Evolutionary conservation across 1,139 yeast genomes (phyloP).

Genomic region (Candida albicans): DNA sequence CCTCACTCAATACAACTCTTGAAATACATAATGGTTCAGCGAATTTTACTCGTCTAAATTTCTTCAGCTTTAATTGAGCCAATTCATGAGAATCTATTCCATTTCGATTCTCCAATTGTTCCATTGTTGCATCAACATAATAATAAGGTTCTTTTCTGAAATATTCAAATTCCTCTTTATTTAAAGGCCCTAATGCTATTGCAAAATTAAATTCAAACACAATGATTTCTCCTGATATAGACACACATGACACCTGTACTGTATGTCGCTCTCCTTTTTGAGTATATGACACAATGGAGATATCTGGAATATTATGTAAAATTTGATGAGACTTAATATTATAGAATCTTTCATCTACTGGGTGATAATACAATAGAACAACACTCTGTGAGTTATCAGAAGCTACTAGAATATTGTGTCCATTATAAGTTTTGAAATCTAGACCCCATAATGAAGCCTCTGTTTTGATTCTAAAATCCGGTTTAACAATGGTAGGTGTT

Average conservation of each 20-base stretch:
- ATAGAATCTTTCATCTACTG: constrained; percentile 27
- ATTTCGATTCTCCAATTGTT: constrained; percentile 22
- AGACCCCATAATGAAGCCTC: constrained; percentile 67
- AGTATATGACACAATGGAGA: constrained; percentile 24
- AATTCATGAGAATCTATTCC: constrained; percentile 12
- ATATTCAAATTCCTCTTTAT: constrained; percentile 18
- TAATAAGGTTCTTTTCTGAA: constrained; percentile 18
- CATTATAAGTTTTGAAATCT: constrained; percentile 35
- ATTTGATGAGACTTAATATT: constrained; percentile 43
- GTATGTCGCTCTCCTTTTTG: constrained; percentile 18
- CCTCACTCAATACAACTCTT: constrained; percentile 42
- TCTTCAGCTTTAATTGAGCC: constrained; percentile 8
- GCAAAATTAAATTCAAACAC: constrained; percentile 36
- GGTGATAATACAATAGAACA: constrained; percentile 39
- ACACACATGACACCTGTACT: constrained; percentile 37
- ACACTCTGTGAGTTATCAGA: constrained; percentile 60
- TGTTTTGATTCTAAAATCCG: constrained; percentile 39
- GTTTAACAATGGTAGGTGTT: constrained; percentile 16
- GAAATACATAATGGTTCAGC: constrained; percentile 25
- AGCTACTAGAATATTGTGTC: constrained; percentile 43
- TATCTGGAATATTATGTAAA: constrained; percentile 61
- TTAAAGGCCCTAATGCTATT: constrained; percentile 30
- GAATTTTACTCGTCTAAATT: constrained; percentile 27
- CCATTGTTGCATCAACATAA: constrained; percentile 33
- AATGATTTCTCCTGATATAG: constrained; percentile 51